These are phyloP conservation scores for Thermoascus crustaceus DNA, from an alignment of 2,329 filamentous ascomycete genomes.

Conservation along the genomic window DNA sequence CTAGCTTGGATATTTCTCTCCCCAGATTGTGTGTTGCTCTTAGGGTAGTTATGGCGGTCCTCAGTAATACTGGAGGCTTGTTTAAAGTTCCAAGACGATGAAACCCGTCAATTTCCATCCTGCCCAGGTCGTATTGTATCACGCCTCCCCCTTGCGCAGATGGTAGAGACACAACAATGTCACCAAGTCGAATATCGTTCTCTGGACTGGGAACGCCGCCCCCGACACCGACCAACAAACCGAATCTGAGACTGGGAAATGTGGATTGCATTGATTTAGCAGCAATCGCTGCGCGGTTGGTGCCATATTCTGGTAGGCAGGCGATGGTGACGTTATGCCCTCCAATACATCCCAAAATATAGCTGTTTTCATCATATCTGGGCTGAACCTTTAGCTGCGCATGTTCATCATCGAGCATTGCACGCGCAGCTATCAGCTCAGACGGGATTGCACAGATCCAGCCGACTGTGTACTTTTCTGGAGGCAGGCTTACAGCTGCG, in stretches of 20 bases:
- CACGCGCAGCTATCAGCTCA: constrained; percentile 27
- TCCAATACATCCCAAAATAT: constrained; percentile 14
- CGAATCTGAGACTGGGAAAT: constrained; percentile 7
- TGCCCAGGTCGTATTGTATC: constrained; percentile 19
- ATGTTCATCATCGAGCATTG: constrained; percentile 31
- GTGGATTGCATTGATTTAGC: neutral
- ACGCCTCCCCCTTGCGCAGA: constrained; percentile 13
- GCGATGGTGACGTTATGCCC: constrained; percentile 18
- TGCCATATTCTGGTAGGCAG: constrained; percentile 13
- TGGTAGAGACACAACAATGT: constrained; percentile 21
- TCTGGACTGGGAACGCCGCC: constrained; percentile 18
- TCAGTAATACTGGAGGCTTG: constrained; percentile 11
- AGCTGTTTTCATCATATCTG: constrained; percentile 15
- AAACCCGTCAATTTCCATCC: constrained; percentile 8
- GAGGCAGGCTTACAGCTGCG: no score
- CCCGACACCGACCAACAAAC: constrained; percentile 16
- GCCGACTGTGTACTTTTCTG: constrained; percentile 29
- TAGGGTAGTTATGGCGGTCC: constrained; percentile 8
- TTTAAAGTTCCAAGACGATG: constrained; percentile 10
- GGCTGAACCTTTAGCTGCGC: constrained; percentile 8
- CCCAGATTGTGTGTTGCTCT: no score
- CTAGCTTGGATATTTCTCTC: no score
- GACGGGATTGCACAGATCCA: constrained; percentile 33
- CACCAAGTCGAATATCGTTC: constrained; percentile 23
- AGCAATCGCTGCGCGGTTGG: neutral